These are phyloP conservation scores for Coprinopsis cinerea DNA, from an alignment of 768 basidiomycete species.

Conservation along the genomic window DNA sequence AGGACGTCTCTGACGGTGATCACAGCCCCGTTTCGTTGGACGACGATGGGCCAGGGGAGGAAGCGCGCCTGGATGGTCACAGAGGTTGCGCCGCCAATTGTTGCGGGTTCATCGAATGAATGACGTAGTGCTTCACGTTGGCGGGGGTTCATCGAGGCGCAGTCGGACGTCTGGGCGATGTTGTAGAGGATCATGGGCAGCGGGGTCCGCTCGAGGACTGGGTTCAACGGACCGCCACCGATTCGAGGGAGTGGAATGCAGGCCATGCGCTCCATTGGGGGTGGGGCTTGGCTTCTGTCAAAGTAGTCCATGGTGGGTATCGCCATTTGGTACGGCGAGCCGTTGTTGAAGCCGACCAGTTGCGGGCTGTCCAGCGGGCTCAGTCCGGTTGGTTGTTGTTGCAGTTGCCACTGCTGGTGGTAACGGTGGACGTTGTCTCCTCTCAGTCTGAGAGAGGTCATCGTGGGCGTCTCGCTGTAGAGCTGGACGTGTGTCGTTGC, in stretches of 20 bases:
- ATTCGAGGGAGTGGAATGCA: conserved; percentile 7
- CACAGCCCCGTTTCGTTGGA: conserved; percentile 3
- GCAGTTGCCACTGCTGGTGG: no score
- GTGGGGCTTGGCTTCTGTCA: conserved; percentile 2
- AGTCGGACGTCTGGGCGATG: not conserved
- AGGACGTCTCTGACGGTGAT: conserved; percentile 11
- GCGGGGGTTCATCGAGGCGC: conserved; percentile 3
- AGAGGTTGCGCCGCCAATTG: not conserved
- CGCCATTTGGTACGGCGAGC: not conserved
- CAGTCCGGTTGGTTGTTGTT: not conserved
- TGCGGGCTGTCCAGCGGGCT: conserved; percentile 5
- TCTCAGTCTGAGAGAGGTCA: not conserved
- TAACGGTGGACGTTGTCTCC: not conserved
- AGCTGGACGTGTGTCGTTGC: not conserved
- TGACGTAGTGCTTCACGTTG: not conserved
- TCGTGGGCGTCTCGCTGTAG: not conserved
- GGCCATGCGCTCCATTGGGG: not conserved
- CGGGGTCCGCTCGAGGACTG: conserved; percentile 5
- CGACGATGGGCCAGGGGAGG: conserved; percentile 7
- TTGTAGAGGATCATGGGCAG: conserved; percentile 4
- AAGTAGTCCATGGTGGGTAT: not conserved
- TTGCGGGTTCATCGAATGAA: conserved; percentile 7
- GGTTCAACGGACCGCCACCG: conserved; percentile 2
- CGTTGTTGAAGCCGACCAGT: conserved; percentile 5
- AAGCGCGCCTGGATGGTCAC: conserved; percentile 6